phyloP scores from a whole-genome alignment of 192 early-diverging fungal species.

The Gryganskiella cystojenkinii region DNA sequence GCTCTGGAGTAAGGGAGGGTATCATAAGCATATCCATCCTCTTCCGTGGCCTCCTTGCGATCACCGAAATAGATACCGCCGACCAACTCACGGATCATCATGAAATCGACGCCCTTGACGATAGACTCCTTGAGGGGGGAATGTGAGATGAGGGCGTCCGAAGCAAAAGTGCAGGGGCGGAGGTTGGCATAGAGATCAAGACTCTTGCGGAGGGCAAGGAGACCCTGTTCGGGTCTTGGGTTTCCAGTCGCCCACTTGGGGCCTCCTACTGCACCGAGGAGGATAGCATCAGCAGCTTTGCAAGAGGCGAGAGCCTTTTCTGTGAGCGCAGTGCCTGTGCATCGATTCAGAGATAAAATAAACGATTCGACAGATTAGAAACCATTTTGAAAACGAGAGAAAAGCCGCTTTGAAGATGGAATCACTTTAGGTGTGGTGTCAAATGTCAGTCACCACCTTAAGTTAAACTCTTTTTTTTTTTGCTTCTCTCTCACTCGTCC shows the following conservation, averaged over 20 bases:
- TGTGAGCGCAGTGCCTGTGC: constrained; percentile 76
- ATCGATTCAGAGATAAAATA: neutral
- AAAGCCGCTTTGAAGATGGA: no score
- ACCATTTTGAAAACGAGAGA: neutral
- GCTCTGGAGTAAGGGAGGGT: constrained; percentile 92
- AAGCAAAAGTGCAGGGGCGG: constrained; percentile 94
- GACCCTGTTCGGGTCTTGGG: constrained; percentile 93
- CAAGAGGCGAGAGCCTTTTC: constrained; percentile 84
- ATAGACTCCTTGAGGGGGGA: constrained; percentile 94
- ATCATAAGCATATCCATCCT: constrained; percentile 81
- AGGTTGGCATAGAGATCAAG: constrained; percentile 98
- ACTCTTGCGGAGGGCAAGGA: constrained; percentile 91
- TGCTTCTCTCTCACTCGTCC: no score
- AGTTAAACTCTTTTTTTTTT: no score
- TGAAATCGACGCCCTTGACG: constrained; percentile 91
- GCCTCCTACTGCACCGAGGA: constrained; percentile 98
- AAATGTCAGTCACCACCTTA: no score
- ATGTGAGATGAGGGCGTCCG: constrained; percentile 78
- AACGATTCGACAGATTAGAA: neutral
- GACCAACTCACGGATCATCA: constrained; percentile 94
- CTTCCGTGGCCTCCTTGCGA: constrained; percentile 84
- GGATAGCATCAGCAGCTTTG: constrained; percentile 87
- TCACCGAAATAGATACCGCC: constrained; percentile 99
- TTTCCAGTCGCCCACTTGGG: constrained; percentile 92
- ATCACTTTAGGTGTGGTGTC: neutral